Evolutionary conservation across 148 eudicot species (phyloP), one percentile per base, ranked within the genome.

Genomic region (Beta vulgaris): DNA sequence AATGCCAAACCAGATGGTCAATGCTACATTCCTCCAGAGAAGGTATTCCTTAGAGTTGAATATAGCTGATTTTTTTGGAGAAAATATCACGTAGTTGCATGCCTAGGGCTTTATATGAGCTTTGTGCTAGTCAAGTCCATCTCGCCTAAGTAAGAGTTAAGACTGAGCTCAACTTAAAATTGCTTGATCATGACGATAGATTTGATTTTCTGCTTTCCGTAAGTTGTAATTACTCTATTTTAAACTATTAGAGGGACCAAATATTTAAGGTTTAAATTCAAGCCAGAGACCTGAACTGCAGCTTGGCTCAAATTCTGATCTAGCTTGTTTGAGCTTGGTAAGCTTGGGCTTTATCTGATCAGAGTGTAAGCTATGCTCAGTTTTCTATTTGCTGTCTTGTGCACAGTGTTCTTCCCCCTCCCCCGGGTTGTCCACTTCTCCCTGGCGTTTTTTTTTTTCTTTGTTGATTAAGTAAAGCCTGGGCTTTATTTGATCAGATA

Each of bases 1-100:
- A 79, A 84, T 81, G 96, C 99, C 71, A 95, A 95, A 85, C 99
- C 99, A 76, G 81, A 90, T 81, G 96, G 97, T 37, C 97, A 90
- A 78, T 89, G 81, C 85, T 82, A 86, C 76, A 89, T 95, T 46
- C 88, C 96, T 73, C 74, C 76, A 46, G 94, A 91, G 78, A 85
- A 90, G 93, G 99, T 92, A 73, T 65, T 32, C 54, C 18, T 55
- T 55, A 34, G 54, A 51, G 39, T 53, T 42, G 7, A n/a, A 21
- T 64, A 1, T 29, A n/a, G 31, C 39, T 29, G 4, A 46, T 71
- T 15, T 1, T 29, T 44, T 48, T 2, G 4, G 13, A 35, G 21
- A 13, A 31, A 12, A 58, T 6, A 42, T 61, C 9, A 58, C 13
- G 18, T 69, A 23, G 25, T 35, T 25, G 44, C 42, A 49, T 36